phyloP scores from a whole-genome alignment of 148 eudicot species.

The Polygonum maritimum region DNA sequence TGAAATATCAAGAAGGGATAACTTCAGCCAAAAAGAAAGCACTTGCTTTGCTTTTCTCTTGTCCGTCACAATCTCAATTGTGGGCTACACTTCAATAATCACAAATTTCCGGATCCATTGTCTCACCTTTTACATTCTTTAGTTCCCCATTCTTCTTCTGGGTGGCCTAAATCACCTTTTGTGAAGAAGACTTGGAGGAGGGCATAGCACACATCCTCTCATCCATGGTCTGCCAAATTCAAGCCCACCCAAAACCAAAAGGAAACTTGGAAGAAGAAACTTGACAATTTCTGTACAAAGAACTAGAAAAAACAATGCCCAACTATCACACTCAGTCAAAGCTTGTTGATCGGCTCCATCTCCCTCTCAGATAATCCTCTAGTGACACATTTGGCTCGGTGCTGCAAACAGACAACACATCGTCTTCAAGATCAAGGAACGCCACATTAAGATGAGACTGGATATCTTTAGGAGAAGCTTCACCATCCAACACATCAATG shows the following conservation, averaged over 20 bases:
- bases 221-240: neutral
- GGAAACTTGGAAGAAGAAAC: neutral
- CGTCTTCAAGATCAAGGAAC: conserved; percentile 41
- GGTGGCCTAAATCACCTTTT: conserved; percentile 1
- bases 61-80: neutral
- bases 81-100: neutral
- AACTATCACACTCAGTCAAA: conserved; percentile 25
- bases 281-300: neutral
- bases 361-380: conserved; percentile 54
- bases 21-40: neutral
- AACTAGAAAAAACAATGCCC: neutral
- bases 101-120: neutral
- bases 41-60: neutral
- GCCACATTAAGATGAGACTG: conserved; percentile 51
- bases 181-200: conserved; percentile 1
- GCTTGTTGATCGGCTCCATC: conserved; percentile 70
- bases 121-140: neutral
- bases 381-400: conserved; percentile 42
- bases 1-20: neutral
- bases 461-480: conserved; percentile 36
- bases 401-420: conserved; percentile 38
- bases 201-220: conserved; percentile 2
- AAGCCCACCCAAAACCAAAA: neutral
- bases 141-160: neutral
- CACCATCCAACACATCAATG: conserved; percentile 26